Conservation (phyloP, 768 basidiomycete species). For the Chalciporus piperatus region DNA sequence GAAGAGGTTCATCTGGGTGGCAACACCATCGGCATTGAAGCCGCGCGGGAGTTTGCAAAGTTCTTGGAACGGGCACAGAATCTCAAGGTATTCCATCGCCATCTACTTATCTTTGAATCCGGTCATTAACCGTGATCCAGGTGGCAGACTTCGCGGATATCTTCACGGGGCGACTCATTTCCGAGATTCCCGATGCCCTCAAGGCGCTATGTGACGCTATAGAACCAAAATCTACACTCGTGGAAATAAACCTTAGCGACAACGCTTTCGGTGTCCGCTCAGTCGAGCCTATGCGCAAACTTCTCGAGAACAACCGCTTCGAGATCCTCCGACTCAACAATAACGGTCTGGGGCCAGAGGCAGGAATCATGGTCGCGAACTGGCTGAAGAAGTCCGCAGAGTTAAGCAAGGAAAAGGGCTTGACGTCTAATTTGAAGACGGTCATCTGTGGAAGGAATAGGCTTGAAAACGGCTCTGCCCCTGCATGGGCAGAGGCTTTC, state of each 20-base stretch:
- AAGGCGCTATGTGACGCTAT: slow-evolving; percentile 86
- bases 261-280: slow-evolving; percentile 97
- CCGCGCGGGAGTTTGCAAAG: slow-evolving; percentile 78
- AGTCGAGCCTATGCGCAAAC: slow-evolving; percentile 89
- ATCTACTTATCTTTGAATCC: neutral
- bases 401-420: slow-evolving; percentile 61
- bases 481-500: slow-evolving; percentile 85
- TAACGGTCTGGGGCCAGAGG: slow-evolving; percentile 92
- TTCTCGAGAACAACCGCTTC: slow-evolving; percentile 78
- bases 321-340: slow-evolving; percentile 90
- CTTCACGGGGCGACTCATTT: slow-evolving; percentile 94
- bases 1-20: slow-evolving; percentile 93
- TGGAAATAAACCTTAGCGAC: slow-evolving; percentile 88
- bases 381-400: slow-evolving; percentile 78
- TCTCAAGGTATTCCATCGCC: slow-evolving; percentile 54
- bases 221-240: slow-evolving; percentile 71
- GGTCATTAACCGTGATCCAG: slow-evolving; percentile 41
- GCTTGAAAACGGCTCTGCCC: slow-evolving; percentile 87
- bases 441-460: slow-evolving; percentile 95
- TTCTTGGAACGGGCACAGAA: slow-evolving; percentile 65
- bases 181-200: slow-evolving; percentile 90
- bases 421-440: slow-evolving; percentile 66
- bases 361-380: slow-evolving; percentile 80
- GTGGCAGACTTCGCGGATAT: slow-evolving; percentile 96
- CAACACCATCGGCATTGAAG: slow-evolving; percentile 92